Base-by-base conservation (phyloP, 805 yeast genomes). In the Priceomyces haplophilus region DNA sequence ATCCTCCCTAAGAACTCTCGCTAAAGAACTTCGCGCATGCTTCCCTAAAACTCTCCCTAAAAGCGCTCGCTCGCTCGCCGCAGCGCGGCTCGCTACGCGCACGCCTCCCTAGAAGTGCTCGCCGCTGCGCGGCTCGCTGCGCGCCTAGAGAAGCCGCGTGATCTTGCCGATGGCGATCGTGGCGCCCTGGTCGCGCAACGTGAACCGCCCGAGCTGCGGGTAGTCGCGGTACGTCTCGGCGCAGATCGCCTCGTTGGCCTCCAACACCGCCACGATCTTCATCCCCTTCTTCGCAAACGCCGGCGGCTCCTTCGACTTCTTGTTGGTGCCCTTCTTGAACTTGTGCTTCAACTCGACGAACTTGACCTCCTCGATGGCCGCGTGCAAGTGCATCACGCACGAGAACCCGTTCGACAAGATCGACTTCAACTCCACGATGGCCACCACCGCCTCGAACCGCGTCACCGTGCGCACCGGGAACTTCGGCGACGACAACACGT, bases 151-250 rank as follows among this genome's bases (percentile, higher is more conserved):
- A 51, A 93, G 73, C 73, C 91, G 91, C 46, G 96, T 87, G 58
- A 93, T 88, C 71, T 91, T 90, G 71, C 99, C 99, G 67, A 93
- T 93, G 52, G 99, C 99, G 69, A 93, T 90, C 41, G 99, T 93
- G 49, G 82, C 82, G 63, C 98, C 99, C 73, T 93, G 98, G 70
- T 93, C 99, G 78, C 99, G 89, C 65, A 93, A 79, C 21, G 99
- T 93, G 68, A 93, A 93, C 71, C 99, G 83, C 64, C 99, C 99
- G 58, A 93, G 78, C 71, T 93, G 98, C 53, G 91, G 97, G 62
- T 90, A 88, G 61, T 88, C 95, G 54, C 76, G 82, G 65, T 85
- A 93, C 36, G 95, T 83, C 73, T 93, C 99, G 40, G 91, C 83
- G 74, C 98, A 93, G 30, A 93, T 87, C 18, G 97, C 91, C 54